Evolutionary conservation across 495 filamentous ascomycete genomes (phyloP).

Genomic region (Cercophora newfieldiana): DNA sequence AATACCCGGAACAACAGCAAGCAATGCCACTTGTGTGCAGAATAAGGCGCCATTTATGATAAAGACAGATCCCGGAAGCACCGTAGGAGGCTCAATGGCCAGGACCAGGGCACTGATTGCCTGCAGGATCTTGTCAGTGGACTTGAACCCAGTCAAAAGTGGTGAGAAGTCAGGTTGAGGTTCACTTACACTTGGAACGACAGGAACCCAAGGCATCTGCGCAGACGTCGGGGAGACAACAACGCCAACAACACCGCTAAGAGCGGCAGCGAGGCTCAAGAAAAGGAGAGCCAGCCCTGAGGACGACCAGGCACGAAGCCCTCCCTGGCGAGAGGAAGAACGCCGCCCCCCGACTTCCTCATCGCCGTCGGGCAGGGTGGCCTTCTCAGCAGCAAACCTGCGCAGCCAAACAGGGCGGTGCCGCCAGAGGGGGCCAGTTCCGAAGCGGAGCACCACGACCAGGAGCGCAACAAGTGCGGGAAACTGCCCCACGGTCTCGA

Average conservation of each 20-base stretch:
- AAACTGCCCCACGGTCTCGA: slow-evolving; percentile 32
- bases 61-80: slow-evolving; percentile 27
- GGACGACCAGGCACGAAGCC: slow-evolving; percentile 23
- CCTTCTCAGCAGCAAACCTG: slow-evolving; percentile 28
- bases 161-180: background rate
- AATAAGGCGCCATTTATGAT: slow-evolving; percentile 25
- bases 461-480: slow-evolving; percentile 31
- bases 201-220: slow-evolving; percentile 21
- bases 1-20: slow-evolving; percentile 16
- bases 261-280: slow-evolving; percentile 7
- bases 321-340: background rate
- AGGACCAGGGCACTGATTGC: slow-evolving; percentile 27
- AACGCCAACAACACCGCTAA: slow-evolving; percentile 15
- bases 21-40: slow-evolving; percentile 17
- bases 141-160: background rate
- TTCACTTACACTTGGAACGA: slow-evolving; percentile 30
- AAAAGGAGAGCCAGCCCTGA: slow-evolving; percentile 25
- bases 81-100: slow-evolving; percentile 28
- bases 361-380: background rate
- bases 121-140: slow-evolving; percentile 15
- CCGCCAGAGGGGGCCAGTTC: slow-evolving; percentile 23
- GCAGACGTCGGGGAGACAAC: slow-evolving; percentile 16
- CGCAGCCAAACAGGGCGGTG: slow-evolving; percentile 34
- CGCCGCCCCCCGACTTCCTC: slow-evolving; percentile 14
- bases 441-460: slow-evolving; percentile 32